These are phyloP conservation scores for Epithemia pelagica DNA, from an alignment of 108 stramenopile genomes.

Conservation along the genomic window DNA sequence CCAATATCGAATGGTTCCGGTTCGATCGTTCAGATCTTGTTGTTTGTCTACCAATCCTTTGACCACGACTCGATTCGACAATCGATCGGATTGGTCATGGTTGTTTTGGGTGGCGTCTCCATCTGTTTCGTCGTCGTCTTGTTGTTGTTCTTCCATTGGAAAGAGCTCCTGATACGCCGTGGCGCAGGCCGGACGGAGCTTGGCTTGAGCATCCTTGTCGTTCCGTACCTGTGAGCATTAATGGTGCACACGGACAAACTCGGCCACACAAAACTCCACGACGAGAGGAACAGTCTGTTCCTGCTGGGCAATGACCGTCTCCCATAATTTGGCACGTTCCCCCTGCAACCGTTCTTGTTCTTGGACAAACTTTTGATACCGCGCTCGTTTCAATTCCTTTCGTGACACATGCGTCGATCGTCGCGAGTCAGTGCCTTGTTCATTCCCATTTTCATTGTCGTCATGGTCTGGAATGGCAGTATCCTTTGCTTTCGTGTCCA, in stretches of 20 bases:
- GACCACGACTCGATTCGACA: conserved; percentile 23
- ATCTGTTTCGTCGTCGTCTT: too few species aligned
- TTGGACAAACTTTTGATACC: conserved; percentile 1
- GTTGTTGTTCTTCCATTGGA: background rate
- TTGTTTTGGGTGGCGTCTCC: too few species aligned
- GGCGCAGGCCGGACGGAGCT: conserved; percentile 14
- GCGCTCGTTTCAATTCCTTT: background rate
- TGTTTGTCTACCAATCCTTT: conserved; percentile 19
- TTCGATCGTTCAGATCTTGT: conserved; percentile 28
- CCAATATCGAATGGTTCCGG: conserved; percentile 29
- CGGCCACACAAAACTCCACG: conserved; percentile 19
- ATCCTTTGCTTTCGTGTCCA: background rate
- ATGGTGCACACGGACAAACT: conserved; percentile 28
- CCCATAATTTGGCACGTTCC: conserved; percentile 22
- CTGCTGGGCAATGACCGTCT: conserved; percentile 13
- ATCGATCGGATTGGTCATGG: background rate
- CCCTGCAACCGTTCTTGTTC: conserved; percentile 20
- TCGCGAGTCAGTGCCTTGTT: background rate
- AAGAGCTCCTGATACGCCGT: conserved; percentile 14
- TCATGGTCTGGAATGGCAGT: background rate
- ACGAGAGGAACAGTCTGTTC: conserved; percentile 22
- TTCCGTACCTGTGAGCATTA: too few species aligned
- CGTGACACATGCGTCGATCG: background rate
- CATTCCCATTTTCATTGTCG: background rate
- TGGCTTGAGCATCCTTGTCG: conserved; percentile 2